Evolutionary conservation across 1,284 basidiomycete species (phyloP), one percentile per base, ranked within the genome.

Genomic region (Trichosporon ovoides): DNA sequence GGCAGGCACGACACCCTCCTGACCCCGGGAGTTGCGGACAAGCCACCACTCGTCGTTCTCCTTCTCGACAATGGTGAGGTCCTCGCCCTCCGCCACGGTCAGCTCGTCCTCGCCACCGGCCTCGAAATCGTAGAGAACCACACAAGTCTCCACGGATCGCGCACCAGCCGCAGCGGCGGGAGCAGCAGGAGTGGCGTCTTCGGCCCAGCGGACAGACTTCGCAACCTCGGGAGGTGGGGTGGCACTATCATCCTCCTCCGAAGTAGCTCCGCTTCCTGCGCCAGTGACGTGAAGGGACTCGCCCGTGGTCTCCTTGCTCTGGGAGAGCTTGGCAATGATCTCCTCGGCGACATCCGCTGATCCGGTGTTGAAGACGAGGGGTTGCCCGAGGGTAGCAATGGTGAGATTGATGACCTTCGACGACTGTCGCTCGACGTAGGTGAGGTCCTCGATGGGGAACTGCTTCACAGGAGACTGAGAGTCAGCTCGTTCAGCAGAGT

Each of bases 31-130:
- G 71, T 92, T 91, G 56, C 87, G 83, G 63, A 93, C 93, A 72
- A 93, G 95, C 92, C 95, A 98, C 96, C 96, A 99, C 73, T 98
- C 96, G 60, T 95, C 91, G 65, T 91, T 89, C 55, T 80, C 80
- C 68, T 85, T 87, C 76, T 97, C 91, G 10, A 98, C 70, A 24
- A 98, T 83, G 36, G 83, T 77, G 33, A 98, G 79, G 11, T 79
- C 80, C 69, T 98, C 95, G 37, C 91, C 91, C 74, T 97, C 95
- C 22, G 80, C 76, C 1, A 97, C 87, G 3, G 85, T 86, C 58
- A 99, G 81, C 72, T 99, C 96, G 72, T 98, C 96, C n/a, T 91
- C 89, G 14, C 91, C 92, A 65, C 92, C 90, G 3, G 94, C 91
- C 51, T 84, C 83, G 77, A 98, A 99, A 73, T 97, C 93, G 75